Base-by-base conservation (phyloP, 1,284 basidiomycete species). In the Leccinum pachyderme region DNA sequence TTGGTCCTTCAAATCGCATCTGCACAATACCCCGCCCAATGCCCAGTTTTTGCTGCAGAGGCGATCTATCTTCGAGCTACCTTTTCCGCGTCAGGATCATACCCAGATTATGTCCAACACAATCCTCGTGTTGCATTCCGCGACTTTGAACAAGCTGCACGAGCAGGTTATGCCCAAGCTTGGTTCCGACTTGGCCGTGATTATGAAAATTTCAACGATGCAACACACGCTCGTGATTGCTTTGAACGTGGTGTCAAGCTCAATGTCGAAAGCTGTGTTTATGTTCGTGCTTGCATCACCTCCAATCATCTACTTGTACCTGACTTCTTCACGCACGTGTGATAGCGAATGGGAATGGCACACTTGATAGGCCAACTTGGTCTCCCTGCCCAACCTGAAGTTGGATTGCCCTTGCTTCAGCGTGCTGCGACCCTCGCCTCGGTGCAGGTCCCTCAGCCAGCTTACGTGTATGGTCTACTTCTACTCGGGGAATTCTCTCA, bases 131-230 rank as follows among this genome's bases (percentile, higher is more conserved):
- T 81, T 4, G 93, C 95, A 2, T 98, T 98, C 74, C 80, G 90
- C 46, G 93, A 95, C 68, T 96, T 93, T 66, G 93, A 95, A 68
- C 73, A 76, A 2, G 83, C 91, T 1, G 93, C 93, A 1, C 79
- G 89, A 35, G 81, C 78, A 2, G 93, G 93, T 0, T 87, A 84
- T 61, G 72, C 77, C 9, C 75, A 81, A 25, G 89, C 89, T 0
- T 98, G 95, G 95, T 97, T 94, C 74, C 80, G 87, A 46, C 82
- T 97, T 3, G 95, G 93, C 0, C 77, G 89, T 28, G 95, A 97
- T 63, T 97, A 98, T 68, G 95, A 98, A 74, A 85, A 83, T 52
- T 93, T 95, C 57, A 84, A 83, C 25, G 91, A 96, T 69, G 55
- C 80, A 2, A 58, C 70, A 0, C 82, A 87, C 37, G 93, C 94